phyloP scores from a whole-genome alignment of 192 early-diverging fungal species.

The Podila minutissima region DNA sequence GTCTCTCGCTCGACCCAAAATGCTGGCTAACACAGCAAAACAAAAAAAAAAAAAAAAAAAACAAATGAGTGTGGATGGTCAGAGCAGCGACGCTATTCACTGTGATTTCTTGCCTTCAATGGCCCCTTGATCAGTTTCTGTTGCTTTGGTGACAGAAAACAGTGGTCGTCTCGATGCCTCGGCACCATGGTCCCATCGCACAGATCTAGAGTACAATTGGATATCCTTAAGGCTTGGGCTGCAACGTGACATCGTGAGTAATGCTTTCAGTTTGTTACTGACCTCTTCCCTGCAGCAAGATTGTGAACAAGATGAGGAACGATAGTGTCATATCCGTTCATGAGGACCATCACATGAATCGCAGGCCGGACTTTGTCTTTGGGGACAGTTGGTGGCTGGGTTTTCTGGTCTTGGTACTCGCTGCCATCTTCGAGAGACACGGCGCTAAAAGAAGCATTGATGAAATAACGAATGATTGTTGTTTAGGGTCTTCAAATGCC shows the following conservation, averaged over 20 bases:
- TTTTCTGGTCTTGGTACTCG: not conserved
- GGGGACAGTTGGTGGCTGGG: not conserved
- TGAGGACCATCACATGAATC: conserved; percentile 26
- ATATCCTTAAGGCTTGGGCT: not conserved
- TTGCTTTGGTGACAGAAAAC: conserved; percentile 1
- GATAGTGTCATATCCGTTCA: conserved; percentile 21
- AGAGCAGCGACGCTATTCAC: too few species aligned
- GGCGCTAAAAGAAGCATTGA: not conserved
- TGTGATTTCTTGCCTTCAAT: not conserved
- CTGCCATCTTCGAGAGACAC: conserved; percentile 13
- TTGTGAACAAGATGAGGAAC: conserved; percentile 18
- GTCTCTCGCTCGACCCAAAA: conserved; percentile 8
- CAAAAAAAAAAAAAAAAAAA: too few species aligned
- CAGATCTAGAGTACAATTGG: not conserved
- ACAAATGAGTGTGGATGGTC: not conserved
- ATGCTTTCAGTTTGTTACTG: not conserved
- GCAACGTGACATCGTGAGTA: too few species aligned
- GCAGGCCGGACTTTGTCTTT: conserved; percentile 6
- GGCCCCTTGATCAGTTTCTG: not conserved
- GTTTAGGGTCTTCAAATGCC: too few species aligned
- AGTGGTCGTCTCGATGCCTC: conserved; percentile 2
- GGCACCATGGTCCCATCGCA: conserved; percentile 25
- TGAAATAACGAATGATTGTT: too few species aligned
- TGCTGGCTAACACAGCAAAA: not conserved
- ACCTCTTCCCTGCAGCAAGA: conserved; percentile 18